Base-by-base conservation (phyloP, 1,284 basidiomycete genomes). In the Leccinum proliferum region DNA sequence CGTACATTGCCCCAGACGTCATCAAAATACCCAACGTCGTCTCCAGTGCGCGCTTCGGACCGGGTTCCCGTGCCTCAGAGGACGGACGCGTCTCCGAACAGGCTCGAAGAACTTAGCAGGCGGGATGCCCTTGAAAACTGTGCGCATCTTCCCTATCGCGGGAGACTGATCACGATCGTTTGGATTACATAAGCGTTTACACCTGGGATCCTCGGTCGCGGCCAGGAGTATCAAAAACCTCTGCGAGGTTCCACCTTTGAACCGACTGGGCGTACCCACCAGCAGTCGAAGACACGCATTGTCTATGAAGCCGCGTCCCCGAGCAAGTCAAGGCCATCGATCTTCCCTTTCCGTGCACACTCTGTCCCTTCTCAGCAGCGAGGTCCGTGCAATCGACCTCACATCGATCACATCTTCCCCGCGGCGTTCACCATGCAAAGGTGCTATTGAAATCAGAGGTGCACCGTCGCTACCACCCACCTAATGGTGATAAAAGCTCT, bases 111-210 rank as follows among this genome's bases (percentile, higher is more conserved):
- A 29, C 25, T 29, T 29, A 29, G 25, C 25, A 29, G 88, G 83
- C 0, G 89, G 90, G 0, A 88, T 37, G 35, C 25, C 25, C 25
- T 29, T 29, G 25, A 29, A 29, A 29, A 29, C 25, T 29, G 25
- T 29, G 25, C 25, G 25, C 25, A 29, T 21, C 21, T 21, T 21
- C 21, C 21, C 21, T 29, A 29, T 29, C 25, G 25, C 25, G 25
- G 25, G 25, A 29, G 25, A 29, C 25, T 29, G 25, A 29, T 29
- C 25, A 29, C 25, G 25, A 29, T 29, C 25, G 25, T 4, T 37
- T 50, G 66, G 57, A 7, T 60, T 48, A 48, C 46, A 48, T 48
- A 48, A 48, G 46, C 46, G 46, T 11, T 48, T 48, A 48, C 46
- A 18, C 43, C n/a, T 9, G 46, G 41, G 10, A 50, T 58, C 4